Conservation (phyloP, 495 filamentous ascomycete genomes). For the Glutinoglossum americanum region DNA sequence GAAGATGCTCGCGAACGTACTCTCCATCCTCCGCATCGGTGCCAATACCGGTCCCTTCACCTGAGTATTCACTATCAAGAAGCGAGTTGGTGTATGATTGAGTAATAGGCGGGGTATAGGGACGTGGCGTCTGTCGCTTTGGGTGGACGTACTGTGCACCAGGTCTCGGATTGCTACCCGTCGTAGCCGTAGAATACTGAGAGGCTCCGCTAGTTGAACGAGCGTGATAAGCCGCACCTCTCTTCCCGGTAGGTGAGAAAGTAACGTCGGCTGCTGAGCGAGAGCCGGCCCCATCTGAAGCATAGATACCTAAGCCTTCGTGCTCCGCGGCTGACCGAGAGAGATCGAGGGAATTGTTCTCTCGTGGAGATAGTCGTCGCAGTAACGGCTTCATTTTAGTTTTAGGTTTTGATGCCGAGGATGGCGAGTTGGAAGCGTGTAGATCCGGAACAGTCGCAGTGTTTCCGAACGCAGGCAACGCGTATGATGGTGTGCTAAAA, state of each 20-base stretch:
- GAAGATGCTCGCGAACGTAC: not conserved
- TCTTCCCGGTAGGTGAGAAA: constrained; percentile 12
- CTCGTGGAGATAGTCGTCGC: constrained; percentile 30
- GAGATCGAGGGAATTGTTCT: constrained; percentile 28
- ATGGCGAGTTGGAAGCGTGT: not conserved
- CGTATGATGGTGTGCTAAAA: not conserved
- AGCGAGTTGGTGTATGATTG: constrained; percentile 29
- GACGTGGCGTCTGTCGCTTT: constrained; percentile 34
- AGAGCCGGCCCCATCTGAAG: constrained; percentile 21
- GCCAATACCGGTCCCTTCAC: constrained; percentile 16
- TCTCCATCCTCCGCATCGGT: constrained; percentile 1
- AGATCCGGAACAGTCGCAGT: not conserved
- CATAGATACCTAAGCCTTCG: constrained; percentile 33
- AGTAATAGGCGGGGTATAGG: constrained; percentile 31
- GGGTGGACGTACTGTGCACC: constrained; percentile 34
- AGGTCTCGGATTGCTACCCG: constrained; percentile 25
- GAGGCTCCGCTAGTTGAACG: constrained; percentile 35
- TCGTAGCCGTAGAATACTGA: constrained; percentile 28
- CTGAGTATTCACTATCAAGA: constrained; percentile 24
- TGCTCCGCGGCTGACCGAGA: constrained; percentile 33
- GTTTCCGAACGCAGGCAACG: not conserved
- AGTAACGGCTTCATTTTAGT: constrained; percentile 35
- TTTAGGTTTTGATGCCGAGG: constrained; percentile 11
- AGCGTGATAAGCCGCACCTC: constrained; percentile 21
- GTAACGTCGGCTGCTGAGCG: constrained; percentile 19